Evolutionary conservation across 352 stramenopile genomes (phyloP).

Genomic region (Peronosclerospora sorghi): DNA sequence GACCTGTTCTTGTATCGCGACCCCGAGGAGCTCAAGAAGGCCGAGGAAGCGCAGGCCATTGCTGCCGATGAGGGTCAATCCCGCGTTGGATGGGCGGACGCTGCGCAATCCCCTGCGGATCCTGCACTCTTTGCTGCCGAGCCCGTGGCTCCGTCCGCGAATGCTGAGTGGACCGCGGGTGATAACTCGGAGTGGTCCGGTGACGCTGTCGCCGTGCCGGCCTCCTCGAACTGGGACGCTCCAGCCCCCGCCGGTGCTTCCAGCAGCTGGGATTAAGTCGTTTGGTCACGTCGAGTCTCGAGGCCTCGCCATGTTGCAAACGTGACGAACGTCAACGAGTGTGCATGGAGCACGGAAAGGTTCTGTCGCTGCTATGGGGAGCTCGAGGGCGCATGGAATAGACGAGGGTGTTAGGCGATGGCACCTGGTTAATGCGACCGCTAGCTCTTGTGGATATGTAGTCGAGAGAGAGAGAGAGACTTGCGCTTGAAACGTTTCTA

Average conservation of each 20-base stretch:
- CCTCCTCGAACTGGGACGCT: conserved; percentile 41
- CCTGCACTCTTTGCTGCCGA: conserved; percentile 44
- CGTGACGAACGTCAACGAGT: conserved; percentile 12
- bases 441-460: conserved; percentile 16
- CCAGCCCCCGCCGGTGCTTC: conserved; percentile 32
- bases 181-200: conserved; percentile 69
- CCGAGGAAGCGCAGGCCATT: conserved; percentile 91
- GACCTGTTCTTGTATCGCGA: conserved; percentile 99
- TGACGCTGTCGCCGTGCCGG: conserved; percentile 41
- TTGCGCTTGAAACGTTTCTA: too few species aligned
- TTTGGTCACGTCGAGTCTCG: too few species aligned
- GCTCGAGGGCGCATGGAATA: conserved; percentile 84
- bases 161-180: too few species aligned
- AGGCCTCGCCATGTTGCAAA: conserved; percentile 10
- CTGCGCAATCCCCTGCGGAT: conserved; percentile 38
- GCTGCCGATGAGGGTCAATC: conserved; percentile 66
- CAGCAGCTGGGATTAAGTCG: conserved; percentile 74
- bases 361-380: conserved; percentile 9
- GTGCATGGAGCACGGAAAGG: conserved; percentile 1
- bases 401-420: conserved; percentile 89
- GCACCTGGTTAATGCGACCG: conserved; percentile 86
- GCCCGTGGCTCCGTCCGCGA: too few species aligned
- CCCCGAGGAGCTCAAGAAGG: conserved; percentile 99
- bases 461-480: neutral
- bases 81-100: conserved; percentile 63